These are phyloP conservation scores for Oidiodendron maius DNA, from an alignment of 495 filamentous ascomycete genomes.

Conservation along the genomic window DNA sequence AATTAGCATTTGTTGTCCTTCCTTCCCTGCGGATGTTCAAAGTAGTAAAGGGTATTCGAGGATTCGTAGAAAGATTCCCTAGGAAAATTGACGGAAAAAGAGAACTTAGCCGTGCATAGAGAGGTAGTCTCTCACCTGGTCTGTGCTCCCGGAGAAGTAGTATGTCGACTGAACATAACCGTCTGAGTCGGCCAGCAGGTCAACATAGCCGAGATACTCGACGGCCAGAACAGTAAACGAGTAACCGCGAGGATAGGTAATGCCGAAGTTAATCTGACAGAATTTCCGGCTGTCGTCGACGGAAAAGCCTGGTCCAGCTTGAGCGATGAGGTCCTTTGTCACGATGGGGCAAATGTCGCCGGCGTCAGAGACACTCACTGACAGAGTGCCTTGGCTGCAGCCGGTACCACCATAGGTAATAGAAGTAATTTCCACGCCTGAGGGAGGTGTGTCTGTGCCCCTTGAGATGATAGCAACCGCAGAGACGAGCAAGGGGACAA, in stretches of 20 bases:
- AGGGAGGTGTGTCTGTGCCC: too few species aligned
- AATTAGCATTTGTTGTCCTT: too few species aligned
- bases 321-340: constrained; percentile 25
- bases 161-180: constrained; percentile 25
- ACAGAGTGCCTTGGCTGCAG: constrained; percentile 27
- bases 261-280: constrained; percentile 31
- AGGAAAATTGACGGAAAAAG: too few species aligned
- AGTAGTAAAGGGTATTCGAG: too few species aligned
- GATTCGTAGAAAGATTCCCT: too few species aligned
- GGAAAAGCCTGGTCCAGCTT: constrained; percentile 24
- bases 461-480: too few species aligned
- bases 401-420: constrained; percentile 31
- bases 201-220: constrained; percentile 28
- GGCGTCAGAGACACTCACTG: constrained; percentile 22
- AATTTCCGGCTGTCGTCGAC: constrained; percentile 25
- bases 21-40: too few species aligned
- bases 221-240: constrained; percentile 27
- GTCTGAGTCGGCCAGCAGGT: constrained; percentile 23
- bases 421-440: too few species aligned
- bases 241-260: constrained; percentile 32
- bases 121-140: too few species aligned
- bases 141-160: constrained; percentile 26
- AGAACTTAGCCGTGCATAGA: too few species aligned
- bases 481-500: too few species aligned
- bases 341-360: constrained; percentile 24